A percentile compares a stretch with the other conserved stretches of the same genome.
These are phyloP conservation scores for Tylopilus plumbeoviolaceoides DNA, from an alignment of 768 basidiomycete genomes.

Conservation along the genomic window DNA sequence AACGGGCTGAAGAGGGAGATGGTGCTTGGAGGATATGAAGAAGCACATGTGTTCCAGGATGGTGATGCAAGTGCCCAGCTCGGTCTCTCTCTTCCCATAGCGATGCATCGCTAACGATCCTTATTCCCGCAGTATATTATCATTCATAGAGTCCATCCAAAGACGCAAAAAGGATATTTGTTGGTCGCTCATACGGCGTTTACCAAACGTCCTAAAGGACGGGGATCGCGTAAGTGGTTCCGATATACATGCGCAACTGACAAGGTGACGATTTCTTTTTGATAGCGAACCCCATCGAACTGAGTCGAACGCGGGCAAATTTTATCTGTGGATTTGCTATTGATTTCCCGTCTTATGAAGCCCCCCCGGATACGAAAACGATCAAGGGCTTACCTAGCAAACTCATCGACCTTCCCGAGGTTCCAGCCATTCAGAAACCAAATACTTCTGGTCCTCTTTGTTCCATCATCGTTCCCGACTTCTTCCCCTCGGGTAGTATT, in stretches of 20 bases:
- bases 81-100: background rate
- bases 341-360: slow-evolving; percentile 60
- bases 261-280: background rate
- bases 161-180: slow-evolving; percentile 87
- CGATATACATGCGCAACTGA: no score
- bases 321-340: slow-evolving; percentile 81
- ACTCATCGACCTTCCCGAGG: slow-evolving; percentile 58
- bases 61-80: slow-evolving; percentile 64
- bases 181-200: slow-evolving; percentile 93
- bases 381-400: slow-evolving; percentile 72
- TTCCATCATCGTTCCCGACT: slow-evolving; percentile 79
- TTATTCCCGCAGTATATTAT: slow-evolving; percentile 71
- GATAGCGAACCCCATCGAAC: slow-evolving; percentile 78
- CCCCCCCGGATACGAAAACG: slow-evolving; percentile 42
- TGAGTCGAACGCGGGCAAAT: slow-evolving; percentile 72
- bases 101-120: slow-evolving; percentile 1
- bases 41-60: slow-evolving; percentile 97
- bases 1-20: slow-evolving; percentile 91
- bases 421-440: slow-evolving; percentile 56
- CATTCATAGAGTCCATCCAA: slow-evolving; percentile 87
- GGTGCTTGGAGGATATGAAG: slow-evolving; percentile 79
- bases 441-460: slow-evolving; percentile 67
- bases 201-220: slow-evolving; percentile 72
- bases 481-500: slow-evolving; percentile 94
- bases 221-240: slow-evolving; percentile 65